Evolutionary conservation across 768 basidiomycete genomes (phyloP).

Genomic region (Mycena albidolilacea): DNA sequence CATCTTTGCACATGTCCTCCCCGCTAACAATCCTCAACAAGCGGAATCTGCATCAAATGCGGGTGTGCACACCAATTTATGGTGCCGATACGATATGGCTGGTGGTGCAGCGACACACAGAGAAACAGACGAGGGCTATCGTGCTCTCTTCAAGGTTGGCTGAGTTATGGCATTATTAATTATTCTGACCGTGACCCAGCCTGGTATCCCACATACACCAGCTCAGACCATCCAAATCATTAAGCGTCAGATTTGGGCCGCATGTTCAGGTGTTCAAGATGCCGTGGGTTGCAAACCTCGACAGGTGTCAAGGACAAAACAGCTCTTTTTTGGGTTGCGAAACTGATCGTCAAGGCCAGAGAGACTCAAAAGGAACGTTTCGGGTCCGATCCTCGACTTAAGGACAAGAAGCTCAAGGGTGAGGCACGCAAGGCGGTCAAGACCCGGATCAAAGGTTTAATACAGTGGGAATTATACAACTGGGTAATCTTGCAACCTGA

Average conservation of each 20-base stretch:
- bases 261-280: constrained; percentile 38
- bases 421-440: constrained; percentile 6
- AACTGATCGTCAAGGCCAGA: constrained; percentile 3
- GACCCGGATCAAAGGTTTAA: constrained; percentile 9
- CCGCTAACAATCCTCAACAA: constrained; percentile 54
- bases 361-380: constrained; percentile 11
- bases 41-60: constrained; percentile 45
- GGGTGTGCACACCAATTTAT: constrained; percentile 43
- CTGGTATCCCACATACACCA: not conserved
- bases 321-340: constrained; percentile 46
- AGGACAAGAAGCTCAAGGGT: constrained; percentile 17
- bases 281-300: constrained; percentile 33
- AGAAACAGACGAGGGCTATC: constrained; percentile 39
- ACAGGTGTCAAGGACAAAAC: constrained; percentile 51
- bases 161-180: not conserved
- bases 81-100: constrained; percentile 44
- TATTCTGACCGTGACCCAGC: not conserved
- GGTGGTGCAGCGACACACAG: constrained; percentile 43
- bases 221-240: not conserved
- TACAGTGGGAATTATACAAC: constrained; percentile 19
- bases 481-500: constrained; percentile 22
- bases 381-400: not conserved
- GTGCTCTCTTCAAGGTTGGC: constrained; percentile 13
- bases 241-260: constrained; percentile 26
- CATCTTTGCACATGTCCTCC: constrained; percentile 42